A percentile compares a stretch with the other conserved stretches of the same genome.
Evolutionary conservation across 129 eudicot genomes (phyloP).

Genomic region (carrot (Daucus carota)): DNA sequence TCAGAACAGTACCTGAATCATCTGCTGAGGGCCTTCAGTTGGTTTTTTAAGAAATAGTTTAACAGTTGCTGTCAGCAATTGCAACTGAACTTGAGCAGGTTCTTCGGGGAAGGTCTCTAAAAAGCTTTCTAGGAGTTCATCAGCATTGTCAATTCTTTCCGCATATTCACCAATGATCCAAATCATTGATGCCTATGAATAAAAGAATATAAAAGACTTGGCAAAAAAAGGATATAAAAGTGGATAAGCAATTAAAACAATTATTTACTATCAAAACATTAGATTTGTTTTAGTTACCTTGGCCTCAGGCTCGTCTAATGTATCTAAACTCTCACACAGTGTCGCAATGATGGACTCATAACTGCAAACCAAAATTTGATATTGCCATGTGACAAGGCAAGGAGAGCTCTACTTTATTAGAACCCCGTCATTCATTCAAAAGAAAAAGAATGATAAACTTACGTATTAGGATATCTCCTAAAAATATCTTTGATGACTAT

Average conservation of each 20-base stretch:
- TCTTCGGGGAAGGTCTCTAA: slow-evolving; percentile 97
- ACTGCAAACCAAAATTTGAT: slow-evolving; percentile 22
- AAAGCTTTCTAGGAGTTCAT: slow-evolving; percentile 94
- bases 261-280: neutral
- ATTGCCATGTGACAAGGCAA: neutral
- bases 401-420: neutral
- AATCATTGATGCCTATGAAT: slow-evolving; percentile 94
- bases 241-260: neutral
- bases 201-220: neutral
- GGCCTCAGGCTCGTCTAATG: slow-evolving; percentile 98
- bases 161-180: slow-evolving; percentile 99
- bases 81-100: slow-evolving; percentile 96
- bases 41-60: slow-evolving; percentile 97
- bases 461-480: slow-evolving; percentile 99
- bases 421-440: neutral
- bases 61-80: slow-evolving; percentile 93
- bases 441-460: slow-evolving; percentile 21
- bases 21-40: slow-evolving; percentile 98
- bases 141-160: slow-evolving; percentile 99
- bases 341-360: slow-evolving; percentile 98
- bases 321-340: slow-evolving; percentile 96
- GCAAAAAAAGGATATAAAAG: neutral
- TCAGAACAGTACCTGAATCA: slow-evolving; percentile 80
- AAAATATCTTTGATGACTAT: slow-evolving; percentile 95
- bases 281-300: slow-evolving; percentile 44